Conservation (phyloP, 23 red algal species). For the Agarophyton chilense region DNA sequence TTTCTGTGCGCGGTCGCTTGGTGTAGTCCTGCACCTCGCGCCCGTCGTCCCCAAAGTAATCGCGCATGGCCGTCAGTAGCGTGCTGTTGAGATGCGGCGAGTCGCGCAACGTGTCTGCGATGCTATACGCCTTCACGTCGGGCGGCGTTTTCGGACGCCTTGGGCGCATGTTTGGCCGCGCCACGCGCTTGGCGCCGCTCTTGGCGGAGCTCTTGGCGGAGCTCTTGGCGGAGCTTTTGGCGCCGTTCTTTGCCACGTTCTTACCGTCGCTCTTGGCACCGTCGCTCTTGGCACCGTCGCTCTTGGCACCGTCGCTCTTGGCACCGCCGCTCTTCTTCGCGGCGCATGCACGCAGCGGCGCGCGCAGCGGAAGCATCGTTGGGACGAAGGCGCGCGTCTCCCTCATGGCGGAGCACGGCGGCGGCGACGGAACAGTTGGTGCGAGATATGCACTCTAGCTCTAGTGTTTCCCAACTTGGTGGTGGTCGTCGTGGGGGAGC, state of each 20-base stretch:
- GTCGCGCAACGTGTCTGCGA: constrained; percentile 34
- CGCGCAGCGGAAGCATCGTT: not conserved
- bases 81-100: constrained; percentile 58
- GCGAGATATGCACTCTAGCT: no score
- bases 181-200: not conserved
- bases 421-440: no score
- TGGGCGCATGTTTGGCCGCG: not conserved
- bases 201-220: no score
- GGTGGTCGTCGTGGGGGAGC: no score
- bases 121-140: constrained; percentile 39
- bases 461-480: no score
- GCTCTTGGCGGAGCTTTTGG: no score
- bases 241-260: no score
- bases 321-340: not conserved
- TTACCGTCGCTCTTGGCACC: no score
- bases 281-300: no score
- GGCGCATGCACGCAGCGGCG: not conserved
- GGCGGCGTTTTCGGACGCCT: not conserved
- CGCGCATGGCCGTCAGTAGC: constrained; percentile 62
- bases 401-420: not conserved
- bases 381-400: not conserved
- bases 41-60: constrained; percentile 77
- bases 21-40: constrained; percentile 74
- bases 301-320: no score
- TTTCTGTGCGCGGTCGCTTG: constrained; percentile 36